phyloP scores from a whole-genome alignment of 75 land plant species.

The Pinus taeda region DNA sequence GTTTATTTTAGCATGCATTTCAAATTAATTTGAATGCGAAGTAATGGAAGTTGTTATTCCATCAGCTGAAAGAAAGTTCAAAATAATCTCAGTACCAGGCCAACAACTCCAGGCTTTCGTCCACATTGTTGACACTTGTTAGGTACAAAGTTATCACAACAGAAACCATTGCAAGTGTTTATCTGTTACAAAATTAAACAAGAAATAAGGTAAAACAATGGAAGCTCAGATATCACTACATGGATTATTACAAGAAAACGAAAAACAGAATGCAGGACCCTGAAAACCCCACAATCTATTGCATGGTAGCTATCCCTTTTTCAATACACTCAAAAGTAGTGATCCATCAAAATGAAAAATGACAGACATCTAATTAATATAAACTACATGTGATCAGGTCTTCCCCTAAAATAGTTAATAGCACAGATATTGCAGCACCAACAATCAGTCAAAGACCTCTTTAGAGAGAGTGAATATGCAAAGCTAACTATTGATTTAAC shows the following conservation, averaged over 20 bases:
- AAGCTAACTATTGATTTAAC: neutral
- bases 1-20: too few relatives aligned
- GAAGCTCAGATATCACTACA: neutral
- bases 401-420: neutral
- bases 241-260: neutral
- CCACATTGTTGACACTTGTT: conserved; percentile 80
- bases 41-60: too few relatives aligned
- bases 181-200: conserved; percentile 39
- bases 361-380: neutral
- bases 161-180: conserved; percentile 90
- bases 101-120: conserved; percentile 68
- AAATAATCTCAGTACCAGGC: conserved; percentile 48
- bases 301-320: neutral
- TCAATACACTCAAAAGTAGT: neutral
- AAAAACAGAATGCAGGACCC: neutral
- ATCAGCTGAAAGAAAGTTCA: too few relatives aligned
- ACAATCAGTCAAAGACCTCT: too few relatives aligned
- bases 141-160: conserved; percentile 72
- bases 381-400: too few relatives aligned
- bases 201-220: neutral
- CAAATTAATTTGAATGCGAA: too few relatives aligned
- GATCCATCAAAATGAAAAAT: neutral
- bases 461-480: too few relatives aligned
- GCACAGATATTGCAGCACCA: too few relatives aligned
- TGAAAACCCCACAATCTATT: neutral